phyloP scores from a whole-genome alignment of 108 stramenopile species.

The Seminavis robusta region DNA sequence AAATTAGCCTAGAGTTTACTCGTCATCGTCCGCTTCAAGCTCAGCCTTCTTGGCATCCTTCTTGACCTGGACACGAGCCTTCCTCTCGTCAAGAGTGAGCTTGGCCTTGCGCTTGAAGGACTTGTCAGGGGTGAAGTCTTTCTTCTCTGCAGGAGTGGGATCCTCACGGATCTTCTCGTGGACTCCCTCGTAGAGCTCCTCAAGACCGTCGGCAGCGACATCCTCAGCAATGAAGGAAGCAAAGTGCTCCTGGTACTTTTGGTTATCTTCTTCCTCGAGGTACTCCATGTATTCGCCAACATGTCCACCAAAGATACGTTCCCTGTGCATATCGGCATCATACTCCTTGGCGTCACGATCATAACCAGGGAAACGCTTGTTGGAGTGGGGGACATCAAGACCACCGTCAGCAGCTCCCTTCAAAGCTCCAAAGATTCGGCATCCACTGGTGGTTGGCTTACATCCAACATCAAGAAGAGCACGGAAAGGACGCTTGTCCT shows the following conservation, averaged over 20 bases:
- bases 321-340: constrained; percentile 96
- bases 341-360: constrained; percentile 96
- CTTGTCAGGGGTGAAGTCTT: constrained; percentile 86
- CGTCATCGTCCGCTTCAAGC: constrained; percentile 78
- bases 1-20: constrained; percentile 6
- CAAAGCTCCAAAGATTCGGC: constrained; percentile 94
- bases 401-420: constrained; percentile 99
- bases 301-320: constrained; percentile 97
- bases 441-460: constrained; percentile 93
- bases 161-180: constrained; percentile 98
- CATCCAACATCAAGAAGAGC: constrained; percentile 96
- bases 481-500: constrained; percentile 98
- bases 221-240: constrained; percentile 78
- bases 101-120: constrained; percentile 91
- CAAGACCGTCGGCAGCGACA: constrained; percentile 82
- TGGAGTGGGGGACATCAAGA: constrained; percentile 95
- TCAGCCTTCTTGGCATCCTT: constrained; percentile 93
- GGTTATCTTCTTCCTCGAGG: constrained; percentile 96
- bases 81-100: constrained; percentile 89
- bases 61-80: constrained; percentile 91
- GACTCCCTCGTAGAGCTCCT: constrained; percentile 87
- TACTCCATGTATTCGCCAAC: constrained; percentile 98
- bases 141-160: constrained; percentile 83
- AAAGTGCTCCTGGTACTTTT: constrained; percentile 91
- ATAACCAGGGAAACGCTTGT: constrained; percentile 99